phyloP scores from a whole-genome alignment of 2,329 filamentous ascomycete genomes.

The Truncatella angustata region DNA sequence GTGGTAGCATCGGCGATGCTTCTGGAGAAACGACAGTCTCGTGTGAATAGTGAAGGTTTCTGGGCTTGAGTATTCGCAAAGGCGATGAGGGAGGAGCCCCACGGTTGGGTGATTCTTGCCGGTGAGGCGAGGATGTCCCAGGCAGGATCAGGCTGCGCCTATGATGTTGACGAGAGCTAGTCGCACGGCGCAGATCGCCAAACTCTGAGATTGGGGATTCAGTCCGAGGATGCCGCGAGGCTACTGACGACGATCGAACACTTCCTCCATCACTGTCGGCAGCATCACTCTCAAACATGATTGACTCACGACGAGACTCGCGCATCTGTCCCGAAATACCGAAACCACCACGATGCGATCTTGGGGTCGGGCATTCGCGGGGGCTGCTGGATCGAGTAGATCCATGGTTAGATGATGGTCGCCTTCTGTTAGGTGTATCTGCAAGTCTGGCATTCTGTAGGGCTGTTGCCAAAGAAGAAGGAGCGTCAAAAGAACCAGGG shows the following conservation, averaged over 20 bases:
- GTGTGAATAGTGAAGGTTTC: slow-evolving; percentile 55
- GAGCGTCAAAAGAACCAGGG: slow-evolving; percentile 55
- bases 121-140: slow-evolving; percentile 72
- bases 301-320: slow-evolving; percentile 71
- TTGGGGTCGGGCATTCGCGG: slow-evolving; percentile 84
- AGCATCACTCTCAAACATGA: slow-evolving; percentile 79
- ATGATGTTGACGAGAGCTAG: slow-evolving; percentile 79
- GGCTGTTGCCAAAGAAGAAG: slow-evolving; percentile 56
- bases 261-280: slow-evolving; percentile 89
- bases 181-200: slow-evolving; percentile 69
- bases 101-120: slow-evolving; percentile 86
- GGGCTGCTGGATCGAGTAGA: slow-evolving; percentile 90
- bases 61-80: slow-evolving; percentile 79
- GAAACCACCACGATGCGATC: slow-evolving; percentile 67
- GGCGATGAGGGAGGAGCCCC: slow-evolving; percentile 77
- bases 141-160: slow-evolving; percentile 83
- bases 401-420: slow-evolving; percentile 60
- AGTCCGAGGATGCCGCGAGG: slow-evolving; percentile 67
- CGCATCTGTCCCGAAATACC: slow-evolving; percentile 57
- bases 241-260: slow-evolving; percentile 73
- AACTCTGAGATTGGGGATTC: slow-evolving; percentile 92
- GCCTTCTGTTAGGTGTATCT: slow-evolving; percentile 37
- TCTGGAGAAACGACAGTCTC: slow-evolving; percentile 80
- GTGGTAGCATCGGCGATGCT: slow-evolving; percentile 81
- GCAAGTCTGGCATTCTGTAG: slow-evolving; percentile 43